Base-by-base conservation (phyloP, 2,329 filamentous ascomycete species). In the Aspergillus flavus region DNA sequence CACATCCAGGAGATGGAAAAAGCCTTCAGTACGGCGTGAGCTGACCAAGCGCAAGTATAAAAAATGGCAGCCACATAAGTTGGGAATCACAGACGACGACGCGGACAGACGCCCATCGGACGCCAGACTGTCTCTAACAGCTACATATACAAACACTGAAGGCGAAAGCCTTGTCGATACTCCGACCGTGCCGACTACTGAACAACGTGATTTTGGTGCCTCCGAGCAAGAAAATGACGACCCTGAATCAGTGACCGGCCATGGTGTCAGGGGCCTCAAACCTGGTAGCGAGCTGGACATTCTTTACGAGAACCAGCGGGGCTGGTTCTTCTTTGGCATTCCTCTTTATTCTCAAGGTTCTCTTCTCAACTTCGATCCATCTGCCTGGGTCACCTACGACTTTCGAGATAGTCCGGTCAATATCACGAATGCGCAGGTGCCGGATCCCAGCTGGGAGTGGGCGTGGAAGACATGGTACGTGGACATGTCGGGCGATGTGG, bases 391-490 rank as follows among this genome's bases (percentile, higher is more conserved):
- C 57, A 97, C 93, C 69, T 78, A 78, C 21, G 78, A 82, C 52
- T 79, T 84, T 67, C 83, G 83, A 63, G 81, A 84, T 16, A 88
- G 85, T 57, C 82, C 87, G 6, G 87, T 90, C 68, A 85, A 89
- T 74, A 96, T 94, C 66, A 87, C 89, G 64, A 97, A 93, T 64
- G 93, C 94, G 0, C 94, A 97, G 76, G 87, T 97, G 1, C 95
- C 95, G 0, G 95, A 99, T 75, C 95, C 95, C 6, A 92, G 90
- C 66, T 99, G 95, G 95, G 89, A 92, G 74, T 99, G 95, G 95
- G 88, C 84, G 11, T 91, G 88, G 88, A 85, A 85, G 73, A 84
- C 83, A 46, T 91, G 88, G 88, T 90, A 90, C 73, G 88, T 90
- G 34, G 88, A 91, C 81, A 92, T 85, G 92, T 94, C 82, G n/a